Evolutionary conservation across 2,329 filamentous ascomycete species (phyloP).

Genomic region (Aureobasidium sp.): DNA sequence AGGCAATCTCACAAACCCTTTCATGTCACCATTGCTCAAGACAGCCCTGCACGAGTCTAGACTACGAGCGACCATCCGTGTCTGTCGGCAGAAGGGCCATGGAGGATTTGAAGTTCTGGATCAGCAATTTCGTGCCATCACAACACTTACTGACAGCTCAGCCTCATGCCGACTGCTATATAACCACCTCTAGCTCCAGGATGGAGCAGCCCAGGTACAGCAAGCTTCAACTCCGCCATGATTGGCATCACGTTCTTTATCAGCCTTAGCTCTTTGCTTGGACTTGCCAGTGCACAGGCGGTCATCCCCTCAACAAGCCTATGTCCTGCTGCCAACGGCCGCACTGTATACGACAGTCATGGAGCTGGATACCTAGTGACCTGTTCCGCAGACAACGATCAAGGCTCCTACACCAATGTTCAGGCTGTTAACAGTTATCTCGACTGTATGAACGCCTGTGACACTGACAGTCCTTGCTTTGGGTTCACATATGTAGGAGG

Average conservation of each 20-base stretch:
- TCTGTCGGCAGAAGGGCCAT: background rate
- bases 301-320: conserved; percentile 9
- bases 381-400: conserved; percentile 24
- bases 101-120: conserved; percentile 1
- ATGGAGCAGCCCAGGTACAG: background rate
- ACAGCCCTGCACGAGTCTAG: background rate
- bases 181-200: background rate
- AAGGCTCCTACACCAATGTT: conserved; percentile 23
- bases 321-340: conserved; percentile 27
- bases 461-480: conserved; percentile 22
- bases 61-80: background rate
- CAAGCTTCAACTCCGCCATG: background rate
- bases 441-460: conserved; percentile 26
- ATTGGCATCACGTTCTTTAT: background rate
- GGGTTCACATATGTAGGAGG: conserved; percentile 27
- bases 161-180: background rate
- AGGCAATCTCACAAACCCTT: background rate
- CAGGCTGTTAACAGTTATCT: conserved; percentile 22
- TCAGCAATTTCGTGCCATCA: background rate
- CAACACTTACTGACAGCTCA: background rate
- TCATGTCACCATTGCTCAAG: background rate
- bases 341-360: conserved; percentile 26
- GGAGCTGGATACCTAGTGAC: conserved; percentile 21
- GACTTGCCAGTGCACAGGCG: background rate
- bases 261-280: background rate